A percentile compares a stretch with the other conserved stretches of the same genome.
phyloP scores from a whole-genome alignment of 192 early-diverging fungal genomes.

The Dissophora globulifera region DNA sequence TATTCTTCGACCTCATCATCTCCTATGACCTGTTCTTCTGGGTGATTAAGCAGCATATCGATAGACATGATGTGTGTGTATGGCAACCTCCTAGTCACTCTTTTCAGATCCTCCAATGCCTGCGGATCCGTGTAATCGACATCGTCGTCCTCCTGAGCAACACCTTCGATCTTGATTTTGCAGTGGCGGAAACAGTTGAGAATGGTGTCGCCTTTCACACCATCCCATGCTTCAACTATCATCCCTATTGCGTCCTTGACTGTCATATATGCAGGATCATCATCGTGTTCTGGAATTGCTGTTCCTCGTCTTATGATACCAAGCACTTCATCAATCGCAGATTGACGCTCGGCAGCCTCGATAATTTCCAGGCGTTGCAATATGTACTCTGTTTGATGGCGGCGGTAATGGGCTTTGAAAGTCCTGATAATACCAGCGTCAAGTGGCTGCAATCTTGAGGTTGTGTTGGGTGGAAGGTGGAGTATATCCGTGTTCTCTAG shows the following conservation, averaged over 20 bases:
- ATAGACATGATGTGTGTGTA: too few species aligned
- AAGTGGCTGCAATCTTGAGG: background rate
- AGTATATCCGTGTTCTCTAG: background rate
- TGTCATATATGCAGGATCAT: background rate
- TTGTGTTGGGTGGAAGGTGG: background rate
- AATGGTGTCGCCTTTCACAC: background rate
- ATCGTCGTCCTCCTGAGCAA: too few species aligned
- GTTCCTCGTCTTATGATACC: background rate
- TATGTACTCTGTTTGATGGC: background rate
- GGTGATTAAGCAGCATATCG: too few species aligned
- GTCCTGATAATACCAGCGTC: background rate
- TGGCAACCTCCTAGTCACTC: too few species aligned
- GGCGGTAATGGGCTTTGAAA: background rate
- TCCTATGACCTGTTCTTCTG: too few species aligned
- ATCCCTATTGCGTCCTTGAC: background rate
- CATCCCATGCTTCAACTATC: background rate
- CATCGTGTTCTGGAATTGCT: background rate
- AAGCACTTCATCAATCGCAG: background rate
- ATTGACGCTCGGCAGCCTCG: background rate
- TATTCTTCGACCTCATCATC: too few species aligned
- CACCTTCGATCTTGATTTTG: too few species aligned
- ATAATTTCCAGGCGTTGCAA: background rate
- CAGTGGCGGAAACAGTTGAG: background rate
- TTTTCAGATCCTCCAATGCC: too few species aligned
- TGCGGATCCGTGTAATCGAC: too few species aligned